Evolutionary conservation across 306 rosid species (phyloP).

Genomic region (Dryas octopetala): DNA sequence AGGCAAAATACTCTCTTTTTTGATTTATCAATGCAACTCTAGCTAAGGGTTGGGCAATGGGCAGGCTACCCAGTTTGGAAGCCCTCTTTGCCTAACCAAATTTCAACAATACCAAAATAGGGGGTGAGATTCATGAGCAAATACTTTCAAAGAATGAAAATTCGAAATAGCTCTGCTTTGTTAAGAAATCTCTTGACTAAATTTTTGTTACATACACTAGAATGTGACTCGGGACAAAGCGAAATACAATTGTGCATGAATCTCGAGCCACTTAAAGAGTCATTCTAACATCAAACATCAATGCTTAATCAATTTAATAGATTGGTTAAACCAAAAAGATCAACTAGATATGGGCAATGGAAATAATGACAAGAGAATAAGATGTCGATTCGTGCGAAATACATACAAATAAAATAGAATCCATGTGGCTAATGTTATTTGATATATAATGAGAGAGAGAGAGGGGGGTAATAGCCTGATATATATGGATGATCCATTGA

Average conservation of each 20-base stretch:
- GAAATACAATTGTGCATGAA: background rate
- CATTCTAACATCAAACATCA: background rate
- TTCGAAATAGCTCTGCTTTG: background rate
- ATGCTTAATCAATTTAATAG: background rate
- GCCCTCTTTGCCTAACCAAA: background rate
- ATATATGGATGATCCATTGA: background rate
- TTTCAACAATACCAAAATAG: background rate
- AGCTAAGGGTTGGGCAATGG: background rate
- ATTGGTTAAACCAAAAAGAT: background rate
- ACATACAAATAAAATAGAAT: background rate
- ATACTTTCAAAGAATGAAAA: background rate
- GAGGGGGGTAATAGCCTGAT: slow-evolving; percentile 1
- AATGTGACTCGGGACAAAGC: too few relatives aligned
- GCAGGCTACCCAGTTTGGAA: background rate
- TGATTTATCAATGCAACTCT: background rate
- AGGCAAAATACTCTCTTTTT: background rate
- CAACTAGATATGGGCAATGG: background rate
- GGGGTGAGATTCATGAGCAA: background rate
- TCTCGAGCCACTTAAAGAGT: slow-evolving; percentile 4
- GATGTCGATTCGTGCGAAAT: background rate
- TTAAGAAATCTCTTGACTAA: background rate
- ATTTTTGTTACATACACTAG: background rate
- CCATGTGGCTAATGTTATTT: slow-evolving; percentile 1
- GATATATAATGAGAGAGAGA: slow-evolving; percentile 6
- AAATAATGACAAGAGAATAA: background rate